phyloP scores from a whole-genome alignment of 225 moss, liverwort and hornwort genomes.

The Bryoerythrophyllum caledonicum region DNA sequence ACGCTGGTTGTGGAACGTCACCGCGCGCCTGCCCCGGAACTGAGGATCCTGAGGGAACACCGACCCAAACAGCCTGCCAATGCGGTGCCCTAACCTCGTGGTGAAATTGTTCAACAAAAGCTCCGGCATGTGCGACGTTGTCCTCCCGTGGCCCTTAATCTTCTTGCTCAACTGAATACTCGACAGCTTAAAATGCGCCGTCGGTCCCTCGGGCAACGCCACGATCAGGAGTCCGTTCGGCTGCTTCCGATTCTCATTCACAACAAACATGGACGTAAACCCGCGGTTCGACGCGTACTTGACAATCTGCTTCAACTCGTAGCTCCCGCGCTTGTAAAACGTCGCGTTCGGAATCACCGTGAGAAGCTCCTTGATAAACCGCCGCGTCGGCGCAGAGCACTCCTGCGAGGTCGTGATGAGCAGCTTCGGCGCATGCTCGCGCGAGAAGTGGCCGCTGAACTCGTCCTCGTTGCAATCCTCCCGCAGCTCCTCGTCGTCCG shows the following conservation, averaged over 20 bases:
- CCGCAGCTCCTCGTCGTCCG: slow-evolving; percentile 90
- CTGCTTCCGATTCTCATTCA: slow-evolving; percentile 92
- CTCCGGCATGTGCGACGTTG: slow-evolving; percentile 91
- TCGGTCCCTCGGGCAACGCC: slow-evolving; percentile 89
- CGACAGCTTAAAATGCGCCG: slow-evolving; percentile 91
- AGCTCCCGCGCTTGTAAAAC: slow-evolving; percentile 91
- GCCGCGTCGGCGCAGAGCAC: slow-evolving; percentile 71
- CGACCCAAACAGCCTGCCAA: slow-evolving; percentile 84
- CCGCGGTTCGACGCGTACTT: slow-evolving; percentile 90
- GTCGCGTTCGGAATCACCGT: slow-evolving; percentile 88
- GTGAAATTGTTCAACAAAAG: slow-evolving; percentile 93
- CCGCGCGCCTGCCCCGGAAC: slow-evolving; percentile 81
- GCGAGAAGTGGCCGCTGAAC: slow-evolving; percentile 75
- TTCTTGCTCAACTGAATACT: slow-evolving; percentile 83
- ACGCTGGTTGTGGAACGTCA: slow-evolving; percentile 96
- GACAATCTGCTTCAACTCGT: slow-evolving; percentile 92
- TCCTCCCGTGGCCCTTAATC: slow-evolving; percentile 90
- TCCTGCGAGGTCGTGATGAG: slow-evolving; percentile 86
- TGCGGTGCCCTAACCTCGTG: slow-evolving; percentile 87
- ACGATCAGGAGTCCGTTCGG: slow-evolving; percentile 88
- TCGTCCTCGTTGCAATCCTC: slow-evolving; percentile 80
- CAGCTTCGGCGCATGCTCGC: slow-evolving; percentile 60
- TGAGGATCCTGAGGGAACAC: slow-evolving; percentile 93
- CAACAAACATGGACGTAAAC: slow-evolving; percentile 85
- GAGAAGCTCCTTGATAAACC: slow-evolving; percentile 82